Evolutionary conservation across 2,329 filamentous ascomycete species (phyloP).

Genomic region (Dissoconium aciculare): DNA sequence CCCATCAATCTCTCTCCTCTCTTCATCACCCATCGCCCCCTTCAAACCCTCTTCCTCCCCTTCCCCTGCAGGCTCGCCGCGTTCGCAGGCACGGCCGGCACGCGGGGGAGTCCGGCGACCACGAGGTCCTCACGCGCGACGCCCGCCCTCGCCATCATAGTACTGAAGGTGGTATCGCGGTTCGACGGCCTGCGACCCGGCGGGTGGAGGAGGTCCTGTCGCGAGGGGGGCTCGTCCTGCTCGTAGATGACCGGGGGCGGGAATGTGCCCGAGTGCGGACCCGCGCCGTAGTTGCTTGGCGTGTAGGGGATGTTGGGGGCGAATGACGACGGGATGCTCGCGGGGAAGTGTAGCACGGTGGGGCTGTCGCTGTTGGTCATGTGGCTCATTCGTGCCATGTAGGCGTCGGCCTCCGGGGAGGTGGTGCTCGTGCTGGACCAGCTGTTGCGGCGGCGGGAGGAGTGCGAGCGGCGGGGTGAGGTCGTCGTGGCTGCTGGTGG

Average conservation of each 20-base stretch:
- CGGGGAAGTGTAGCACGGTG: slow-evolving; percentile 7
- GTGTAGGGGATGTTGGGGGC: slow-evolving; percentile 10
- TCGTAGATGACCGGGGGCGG: slow-evolving; percentile 3
- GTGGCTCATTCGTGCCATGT: slow-evolving; percentile 10
- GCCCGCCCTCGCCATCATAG: slow-evolving; percentile 30
- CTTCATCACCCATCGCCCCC: too few species aligned
- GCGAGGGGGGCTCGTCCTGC: slow-evolving; percentile 2
- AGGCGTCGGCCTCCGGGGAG: slow-evolving; percentile 6
- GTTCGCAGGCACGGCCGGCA: not conserved
- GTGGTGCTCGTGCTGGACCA: slow-evolving; percentile 9
- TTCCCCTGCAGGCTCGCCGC: too few species aligned
- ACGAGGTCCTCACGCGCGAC: not conserved
- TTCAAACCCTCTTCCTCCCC: too few species aligned
- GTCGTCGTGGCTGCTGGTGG: slow-evolving; percentile 4
- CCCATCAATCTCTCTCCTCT: too few species aligned
- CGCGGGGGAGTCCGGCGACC: too few species aligned
- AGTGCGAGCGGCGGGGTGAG: slow-evolving; percentile 3
- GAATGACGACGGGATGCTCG: slow-evolving; percentile 9
- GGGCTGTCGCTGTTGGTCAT: slow-evolving; percentile 1
- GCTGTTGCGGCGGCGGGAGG: slow-evolving; percentile 1
- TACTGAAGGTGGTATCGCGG: slow-evolving; percentile 24
- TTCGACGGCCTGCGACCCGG: slow-evolving; percentile 1
- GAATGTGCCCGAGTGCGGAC: slow-evolving; percentile 4
- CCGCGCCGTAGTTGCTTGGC: slow-evolving; percentile 9
- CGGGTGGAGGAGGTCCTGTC: slow-evolving; percentile 2